A percentile compares a stretch with the other conserved stretches of the same genome.
Evolutionary conservation across 2,329 filamentous ascomycete species (phyloP).

Genomic region (Leptographium galeiforme): DNA sequence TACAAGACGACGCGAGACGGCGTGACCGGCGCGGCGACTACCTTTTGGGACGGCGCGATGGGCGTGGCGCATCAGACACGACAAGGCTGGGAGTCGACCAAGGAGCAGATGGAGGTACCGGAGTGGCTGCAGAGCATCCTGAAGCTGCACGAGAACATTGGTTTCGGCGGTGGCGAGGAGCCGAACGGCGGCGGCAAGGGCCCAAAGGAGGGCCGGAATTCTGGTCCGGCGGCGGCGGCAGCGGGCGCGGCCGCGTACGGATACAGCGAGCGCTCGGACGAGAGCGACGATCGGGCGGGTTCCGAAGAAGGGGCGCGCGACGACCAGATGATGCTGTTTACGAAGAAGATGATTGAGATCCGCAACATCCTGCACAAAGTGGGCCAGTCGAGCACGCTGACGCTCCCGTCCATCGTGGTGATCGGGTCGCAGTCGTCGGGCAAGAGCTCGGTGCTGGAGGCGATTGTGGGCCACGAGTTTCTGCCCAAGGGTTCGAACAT

Average conservation of each 20-base stretch:
- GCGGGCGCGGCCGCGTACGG: constrained; percentile 67
- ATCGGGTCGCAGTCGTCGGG: constrained; percentile 97
- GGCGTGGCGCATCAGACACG: constrained; percentile 68
- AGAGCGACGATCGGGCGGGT: constrained; percentile 17
- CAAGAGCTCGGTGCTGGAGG: constrained; percentile 93
- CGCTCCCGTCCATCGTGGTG: constrained; percentile 93
- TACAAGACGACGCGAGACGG: constrained; percentile 61
- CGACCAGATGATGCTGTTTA: constrained; percentile 98
- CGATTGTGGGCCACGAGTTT: constrained; percentile 96
- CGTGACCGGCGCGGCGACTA: constrained; percentile 54
- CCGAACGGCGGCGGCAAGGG: constrained; percentile 30
- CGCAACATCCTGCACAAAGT: constrained; percentile 81
- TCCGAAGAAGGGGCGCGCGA: constrained; percentile 62
- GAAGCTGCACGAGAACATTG: constrained; percentile 44
- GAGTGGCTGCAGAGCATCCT: constrained; percentile 73
- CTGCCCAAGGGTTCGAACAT: constrained; percentile 97
- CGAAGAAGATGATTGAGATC: constrained; percentile 99
- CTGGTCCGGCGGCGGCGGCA: constrained; percentile 49
- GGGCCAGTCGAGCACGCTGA: constrained; percentile 79
- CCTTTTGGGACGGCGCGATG: constrained; percentile 57
- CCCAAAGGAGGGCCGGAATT: constrained; percentile 45
- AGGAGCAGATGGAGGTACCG: constrained; percentile 54
- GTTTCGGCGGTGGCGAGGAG: constrained; percentile 31
- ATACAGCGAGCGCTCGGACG: constrained; percentile 51
- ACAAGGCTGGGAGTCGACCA: constrained; percentile 72